phyloP scores from a whole-genome alignment of 495 filamentous ascomycete species.

The Aspergillus haitiensis region DNA sequence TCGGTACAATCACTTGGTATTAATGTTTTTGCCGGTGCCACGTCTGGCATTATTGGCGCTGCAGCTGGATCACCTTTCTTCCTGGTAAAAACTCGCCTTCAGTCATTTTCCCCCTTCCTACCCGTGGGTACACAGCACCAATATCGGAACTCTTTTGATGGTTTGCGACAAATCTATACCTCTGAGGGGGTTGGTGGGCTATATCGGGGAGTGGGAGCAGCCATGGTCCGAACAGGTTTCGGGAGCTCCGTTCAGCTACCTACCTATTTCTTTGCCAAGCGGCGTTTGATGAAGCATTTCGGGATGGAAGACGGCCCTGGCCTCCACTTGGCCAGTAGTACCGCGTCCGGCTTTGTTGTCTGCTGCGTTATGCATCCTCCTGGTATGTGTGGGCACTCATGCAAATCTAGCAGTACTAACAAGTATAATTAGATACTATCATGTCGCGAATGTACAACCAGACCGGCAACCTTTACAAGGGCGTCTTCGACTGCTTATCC shows the following conservation, averaged over 20 bases:
- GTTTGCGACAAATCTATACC: constrained; percentile 72
- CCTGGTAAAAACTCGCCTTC: constrained; percentile 94
- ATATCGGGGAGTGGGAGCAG: constrained; percentile 86
- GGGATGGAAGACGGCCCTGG: constrained; percentile 90
- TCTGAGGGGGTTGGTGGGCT: constrained; percentile 77
- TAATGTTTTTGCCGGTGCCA: constrained; percentile 90
- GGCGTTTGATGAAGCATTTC: constrained; percentile 72
- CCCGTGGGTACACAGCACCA: constrained; percentile 95
- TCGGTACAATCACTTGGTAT: constrained; percentile 76
- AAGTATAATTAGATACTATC: constrained; percentile 70
- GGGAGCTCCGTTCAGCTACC: constrained; percentile 93
- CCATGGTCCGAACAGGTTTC: constrained; percentile 97
- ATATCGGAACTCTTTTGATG: constrained; percentile 84
- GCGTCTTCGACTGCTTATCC: constrained; percentile 86
- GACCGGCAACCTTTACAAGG: constrained; percentile 90
- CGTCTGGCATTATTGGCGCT: constrained; percentile 85
- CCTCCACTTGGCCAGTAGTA: constrained; percentile 83
- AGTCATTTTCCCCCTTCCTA: constrained; percentile 90
- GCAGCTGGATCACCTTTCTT: constrained; percentile 94
- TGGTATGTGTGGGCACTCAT: constrained; percentile 49
- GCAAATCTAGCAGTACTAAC: constrained; percentile 19
- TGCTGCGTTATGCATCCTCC: constrained; percentile 98
- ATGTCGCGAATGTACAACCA: constrained; percentile 99
- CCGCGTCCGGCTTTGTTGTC: constrained; percentile 91
- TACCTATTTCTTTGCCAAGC: constrained; percentile 97